Evolutionary conservation across 306 rosid species (phyloP).

Genomic region (Heteromeles arbutifolia): DNA sequence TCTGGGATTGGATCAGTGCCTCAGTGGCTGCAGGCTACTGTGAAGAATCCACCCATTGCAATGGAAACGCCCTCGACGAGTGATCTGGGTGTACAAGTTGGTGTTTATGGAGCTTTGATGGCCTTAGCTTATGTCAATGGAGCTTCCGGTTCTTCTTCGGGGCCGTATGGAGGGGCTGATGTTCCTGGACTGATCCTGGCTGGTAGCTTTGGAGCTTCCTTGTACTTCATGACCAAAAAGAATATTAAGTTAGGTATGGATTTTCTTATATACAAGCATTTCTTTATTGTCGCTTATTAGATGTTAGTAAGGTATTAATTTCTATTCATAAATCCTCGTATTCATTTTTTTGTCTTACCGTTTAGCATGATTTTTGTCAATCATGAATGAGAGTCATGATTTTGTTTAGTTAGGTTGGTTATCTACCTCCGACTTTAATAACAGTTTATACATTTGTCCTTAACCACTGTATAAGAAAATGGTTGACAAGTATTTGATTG

Average conservation of each 20-base stretch:
- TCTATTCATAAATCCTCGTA: neutral
- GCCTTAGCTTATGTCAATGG: slow-evolving; percentile 74
- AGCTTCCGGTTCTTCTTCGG: slow-evolving; percentile 38
- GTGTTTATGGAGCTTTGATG: slow-evolving; percentile 91
- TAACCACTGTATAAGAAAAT: neutral
- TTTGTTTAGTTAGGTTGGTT: neutral
- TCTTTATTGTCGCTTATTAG: slow-evolving; percentile 2
- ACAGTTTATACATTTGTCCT: neutral
- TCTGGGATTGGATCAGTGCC: slow-evolving; percentile 52
- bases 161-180: slow-evolving; percentile 66
- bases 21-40: slow-evolving; percentile 65
- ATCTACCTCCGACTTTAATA: neutral
- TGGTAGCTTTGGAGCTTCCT: slow-evolving; percentile 98
- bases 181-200: slow-evolving; percentile 96
- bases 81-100: slow-evolving; percentile 85
- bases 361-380: slow-evolving; percentile 1
- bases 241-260: slow-evolving; percentile 77
- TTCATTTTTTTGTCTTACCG: neutral
- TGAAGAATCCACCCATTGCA: slow-evolving; percentile 62
- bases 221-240: slow-evolving; percentile 90
- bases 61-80: slow-evolving; percentile 66
- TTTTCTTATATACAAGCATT: slow-evolving; percentile 11
- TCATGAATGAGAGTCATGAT: neutral
- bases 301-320: slow-evolving; percentile 1
- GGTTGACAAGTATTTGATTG: neutral